Conservation (phyloP, 169 alveolate genomes). For the Neospora caninum region DNA sequence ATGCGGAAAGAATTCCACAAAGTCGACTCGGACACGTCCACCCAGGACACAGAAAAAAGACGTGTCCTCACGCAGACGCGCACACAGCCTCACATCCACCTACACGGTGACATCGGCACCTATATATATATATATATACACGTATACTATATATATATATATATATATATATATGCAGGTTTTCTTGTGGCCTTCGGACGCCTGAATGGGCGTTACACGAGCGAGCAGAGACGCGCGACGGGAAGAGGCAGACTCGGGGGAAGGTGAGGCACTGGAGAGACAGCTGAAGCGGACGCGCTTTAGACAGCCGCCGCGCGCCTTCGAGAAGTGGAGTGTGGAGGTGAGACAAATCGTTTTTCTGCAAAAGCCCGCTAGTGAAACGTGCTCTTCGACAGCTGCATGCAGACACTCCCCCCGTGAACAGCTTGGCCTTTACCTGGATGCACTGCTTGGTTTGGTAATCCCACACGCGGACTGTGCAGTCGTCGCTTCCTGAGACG, state of each 20-base stretch:
- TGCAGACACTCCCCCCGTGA: background rate
- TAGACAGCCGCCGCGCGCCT: no score
- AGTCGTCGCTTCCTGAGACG: constrained; percentile 97
- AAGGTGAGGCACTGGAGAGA: no score
- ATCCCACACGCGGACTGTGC: constrained; percentile 98
- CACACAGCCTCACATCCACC: background rate
- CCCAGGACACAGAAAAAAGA: background rate
- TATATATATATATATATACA: background rate
- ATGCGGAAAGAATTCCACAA: background rate
- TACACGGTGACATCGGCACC: background rate
- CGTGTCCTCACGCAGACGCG: background rate
- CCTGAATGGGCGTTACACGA: background rate
- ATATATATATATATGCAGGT: background rate
- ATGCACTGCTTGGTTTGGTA: constrained; percentile 97
- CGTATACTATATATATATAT: background rate
- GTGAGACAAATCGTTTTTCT: no score
- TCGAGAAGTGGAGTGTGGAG: no score
- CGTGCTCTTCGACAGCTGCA: background rate
- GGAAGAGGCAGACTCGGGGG: no score
- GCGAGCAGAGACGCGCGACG: background rate
- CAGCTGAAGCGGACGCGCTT: no score
- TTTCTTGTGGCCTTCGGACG: no score
- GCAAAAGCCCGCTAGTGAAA: no score
- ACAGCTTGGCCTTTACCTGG: constrained; percentile 70
- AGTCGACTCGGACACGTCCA: background rate